Base-by-base conservation (phyloP, 1,284 basidiomycete species). In the Fomitopsis schrenkii region DNA sequence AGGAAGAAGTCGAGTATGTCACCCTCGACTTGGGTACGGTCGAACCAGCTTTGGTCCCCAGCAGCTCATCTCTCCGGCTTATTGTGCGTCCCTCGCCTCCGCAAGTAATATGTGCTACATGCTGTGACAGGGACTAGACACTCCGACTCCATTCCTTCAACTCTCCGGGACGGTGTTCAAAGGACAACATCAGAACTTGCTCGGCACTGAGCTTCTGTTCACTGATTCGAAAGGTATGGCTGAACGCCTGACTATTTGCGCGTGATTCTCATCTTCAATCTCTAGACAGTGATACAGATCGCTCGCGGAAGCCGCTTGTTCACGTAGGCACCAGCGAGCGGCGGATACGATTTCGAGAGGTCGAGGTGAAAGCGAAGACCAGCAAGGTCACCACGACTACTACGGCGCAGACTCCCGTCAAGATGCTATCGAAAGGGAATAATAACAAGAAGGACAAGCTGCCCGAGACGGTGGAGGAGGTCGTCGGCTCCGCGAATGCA, bases 161-260 rank as follows among this genome's bases (percentile, higher is more conserved):
- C 77, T 92, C 0, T 85, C 87, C 9, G 89, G 89, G 3, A 87
- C 87, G 0, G 78, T 90, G 36, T 80, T 91, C 65, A 85, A 85
- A 71, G 90, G 90, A 0, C 74, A 77, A 50, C 85, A 91, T 64
- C 83, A 87, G 62, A 71, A 76, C 12, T 76, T 92, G 6, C 73
- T 92, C 4, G 90, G 90, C 1, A 89, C 87, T 0, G 90, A 92
- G 66, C 73, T 92, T 22, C 70, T 92, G 30, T 91, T 92, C 71
- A 82, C 83, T 1, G 87, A 90, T 56, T 79, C 68, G 6, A 83
- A 83, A 78, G 81, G 86, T 86, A 61, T 36, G 33, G 48, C 26
- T 8, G 1, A 40, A 40, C 12, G 3, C 38, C 4, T 12, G 26
- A 26, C 2, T n/a, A 12, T 35, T 1, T 33, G 30, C 7, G 15